Evolutionary conservation across 257 asterid genomes (phyloP), one percentile per base, ranked within the genome.

Genomic region (Plantago ovata): DNA sequence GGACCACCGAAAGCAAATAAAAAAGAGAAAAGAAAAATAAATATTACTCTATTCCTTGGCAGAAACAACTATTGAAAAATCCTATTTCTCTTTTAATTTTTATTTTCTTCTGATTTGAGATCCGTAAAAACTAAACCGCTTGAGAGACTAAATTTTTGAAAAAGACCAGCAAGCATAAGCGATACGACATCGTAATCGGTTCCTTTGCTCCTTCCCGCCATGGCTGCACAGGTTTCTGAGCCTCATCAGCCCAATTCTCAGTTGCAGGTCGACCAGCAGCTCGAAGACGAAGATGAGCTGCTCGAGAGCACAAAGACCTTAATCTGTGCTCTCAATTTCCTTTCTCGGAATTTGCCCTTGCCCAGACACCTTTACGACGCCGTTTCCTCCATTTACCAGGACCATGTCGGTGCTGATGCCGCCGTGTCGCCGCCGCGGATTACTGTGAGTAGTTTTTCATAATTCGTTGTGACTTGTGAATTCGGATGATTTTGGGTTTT

Each of bases 271-370:
- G 66, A 64, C 14, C 42, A 80, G 51, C 79, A 63, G 62, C 79
- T 63, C 44, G 76, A 60, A 7, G 36, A 56, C 61, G 65, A 55
- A 12, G 79, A 59, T 38, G 58, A 46, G 46, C 73, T 72, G 41
- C 64, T 85, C 32, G 86, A 79, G 70, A 69, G 79, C 33, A 83
- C 96, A 39, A 84, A 82, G 75, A 84, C 89, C 2, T 75, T 92
- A 45, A 88, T 92, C 39, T 92, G 95, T 52, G 98, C 96, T 38
- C 93, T 92, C 76, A 92, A 88, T 84, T 84, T 81, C 65, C 81
- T 92, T 53, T 88, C 98, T 12, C 94, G 96, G 13, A 82, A 85
- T 74, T 77, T 92, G 68, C 98, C 98, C 56, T 69, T 92, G 61
- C 98, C 96, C 28, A 85, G 72, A 13, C 85, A 86, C 15, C 77